These are phyloP conservation scores for Bryoglossum gracile DNA, from an alignment of 495 filamentous ascomycete species.

Conservation along the genomic window DNA sequence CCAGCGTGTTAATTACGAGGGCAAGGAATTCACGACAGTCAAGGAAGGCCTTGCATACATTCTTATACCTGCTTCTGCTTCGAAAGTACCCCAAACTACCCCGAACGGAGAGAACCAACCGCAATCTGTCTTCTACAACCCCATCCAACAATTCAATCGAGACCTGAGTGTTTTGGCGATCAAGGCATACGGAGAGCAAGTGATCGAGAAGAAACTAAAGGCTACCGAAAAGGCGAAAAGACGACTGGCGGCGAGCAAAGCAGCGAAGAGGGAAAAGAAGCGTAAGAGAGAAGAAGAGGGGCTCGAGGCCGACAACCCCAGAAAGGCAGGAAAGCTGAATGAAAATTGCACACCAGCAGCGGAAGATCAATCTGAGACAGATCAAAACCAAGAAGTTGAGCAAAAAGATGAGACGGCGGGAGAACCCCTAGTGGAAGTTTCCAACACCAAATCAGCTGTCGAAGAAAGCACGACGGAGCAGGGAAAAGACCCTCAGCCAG, in stretches of 20 bases:
- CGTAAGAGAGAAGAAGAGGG: constrained; percentile 29
- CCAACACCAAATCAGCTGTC: neutral
- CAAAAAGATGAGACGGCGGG: neutral
- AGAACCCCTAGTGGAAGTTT: neutral
- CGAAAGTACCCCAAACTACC: constrained; percentile 39
- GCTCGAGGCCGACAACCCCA: constrained; percentile 4
- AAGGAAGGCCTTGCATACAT: constrained; percentile 65
- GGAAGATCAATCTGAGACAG: neutral
- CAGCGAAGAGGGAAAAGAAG: constrained; percentile 37
- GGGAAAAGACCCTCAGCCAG: neutral
- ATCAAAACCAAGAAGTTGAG: neutral
- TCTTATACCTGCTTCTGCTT: constrained; percentile 47
- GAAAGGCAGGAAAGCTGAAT: constrained; percentile 22
- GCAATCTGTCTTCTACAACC: constrained; percentile 95
- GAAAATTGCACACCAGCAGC: neutral
- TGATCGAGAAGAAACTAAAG: constrained; percentile 39
- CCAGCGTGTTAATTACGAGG: constrained; percentile 34
- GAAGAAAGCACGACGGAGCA: neutral
- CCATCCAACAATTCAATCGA: constrained; percentile 97
- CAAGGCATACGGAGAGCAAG: constrained; percentile 69
- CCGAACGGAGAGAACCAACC: constrained; percentile 38
- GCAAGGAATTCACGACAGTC: constrained; percentile 52
- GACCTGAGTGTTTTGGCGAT: constrained; percentile 91
- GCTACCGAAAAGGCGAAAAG: constrained; percentile 30
- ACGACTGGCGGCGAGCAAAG: constrained; percentile 20